Percentiles rank a stretch among this genome's conserved stretches.
phyloP scores from a whole-genome alignment of 1,284 basidiomycete species.

The Rhodotorula glutinis region DNA sequence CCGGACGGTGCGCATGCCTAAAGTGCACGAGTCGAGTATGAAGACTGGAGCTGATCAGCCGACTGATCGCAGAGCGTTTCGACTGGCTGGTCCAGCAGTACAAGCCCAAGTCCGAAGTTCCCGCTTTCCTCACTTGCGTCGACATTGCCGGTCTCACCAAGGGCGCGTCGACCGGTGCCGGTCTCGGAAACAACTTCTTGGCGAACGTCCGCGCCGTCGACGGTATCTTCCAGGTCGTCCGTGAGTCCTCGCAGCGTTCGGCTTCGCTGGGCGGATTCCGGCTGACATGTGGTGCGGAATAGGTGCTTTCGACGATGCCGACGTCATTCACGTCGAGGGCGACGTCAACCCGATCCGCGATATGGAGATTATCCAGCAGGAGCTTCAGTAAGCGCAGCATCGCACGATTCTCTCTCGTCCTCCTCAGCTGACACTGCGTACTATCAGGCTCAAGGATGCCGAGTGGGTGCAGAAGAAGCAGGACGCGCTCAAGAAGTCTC shows the following conservation, averaged over 20 bases:
- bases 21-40: neutral
- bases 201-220: slow-evolving; percentile 97
- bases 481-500: slow-evolving; percentile 70
- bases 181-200: slow-evolving; percentile 96
- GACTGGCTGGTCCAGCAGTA: slow-evolving; percentile 89
- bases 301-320: slow-evolving; percentile 90
- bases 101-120: slow-evolving; percentile 83
- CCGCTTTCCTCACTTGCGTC: slow-evolving; percentile 95
- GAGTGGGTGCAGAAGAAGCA: slow-evolving; percentile 96
- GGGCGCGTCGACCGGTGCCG: slow-evolving; percentile 96
- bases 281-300: neutral
- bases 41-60: neutral
- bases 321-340: slow-evolving; percentile 98
- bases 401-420: too few species aligned
- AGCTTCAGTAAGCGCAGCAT: slow-evolving; percentile 59
- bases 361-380: slow-evolving; percentile 96
- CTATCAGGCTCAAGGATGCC: slow-evolving; percentile 76
- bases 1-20: slow-evolving; percentile 61
- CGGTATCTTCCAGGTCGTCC: slow-evolving; percentile 98
- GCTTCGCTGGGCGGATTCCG: neutral
- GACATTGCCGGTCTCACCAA: slow-evolving; percentile 97
- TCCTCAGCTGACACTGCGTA: neutral
- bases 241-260: slow-evolving; percentile 47
- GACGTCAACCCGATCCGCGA: slow-evolving; percentile 94
- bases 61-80: slow-evolving; percentile 60